Conservation (phyloP, 2,329 filamentous ascomycete species). For the Cucurbitaria berberidis region DNA sequence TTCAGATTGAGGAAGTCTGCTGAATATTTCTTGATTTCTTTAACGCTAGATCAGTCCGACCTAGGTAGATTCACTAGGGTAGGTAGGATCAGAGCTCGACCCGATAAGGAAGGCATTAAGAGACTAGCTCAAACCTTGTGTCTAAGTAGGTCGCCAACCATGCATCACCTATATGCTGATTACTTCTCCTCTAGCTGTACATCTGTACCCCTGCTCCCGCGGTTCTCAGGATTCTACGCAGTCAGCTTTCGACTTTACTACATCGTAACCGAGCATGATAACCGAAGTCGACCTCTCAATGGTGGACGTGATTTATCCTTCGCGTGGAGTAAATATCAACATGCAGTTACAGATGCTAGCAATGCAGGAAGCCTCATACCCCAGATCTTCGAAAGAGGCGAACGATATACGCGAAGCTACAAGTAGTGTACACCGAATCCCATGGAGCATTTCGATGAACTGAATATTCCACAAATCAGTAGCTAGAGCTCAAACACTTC, state of each 20-base stretch:
- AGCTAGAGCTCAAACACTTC: not conserved
- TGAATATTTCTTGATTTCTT: too few species aligned
- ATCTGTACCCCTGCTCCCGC: not conserved
- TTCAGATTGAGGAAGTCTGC: too few species aligned
- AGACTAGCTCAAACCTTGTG: too few species aligned
- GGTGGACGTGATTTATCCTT: not conserved
- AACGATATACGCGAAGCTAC: not conserved
- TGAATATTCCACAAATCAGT: not conserved
- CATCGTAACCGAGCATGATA: not conserved
- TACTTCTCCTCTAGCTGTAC: not conserved
- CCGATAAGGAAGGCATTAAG: not conserved
- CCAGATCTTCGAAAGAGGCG: not conserved
- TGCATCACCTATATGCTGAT: not conserved
- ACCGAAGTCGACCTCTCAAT: not conserved
- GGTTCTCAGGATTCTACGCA: not conserved
- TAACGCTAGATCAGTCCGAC: too few species aligned
- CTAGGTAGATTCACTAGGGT: too few species aligned
- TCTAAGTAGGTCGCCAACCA: too few species aligned
- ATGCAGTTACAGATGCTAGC: not conserved
- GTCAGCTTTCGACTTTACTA: not conserved
- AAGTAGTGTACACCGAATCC: not conserved
- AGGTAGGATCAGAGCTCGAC: too few species aligned
- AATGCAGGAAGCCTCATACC: constrained; percentile 1
- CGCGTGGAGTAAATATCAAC: not conserved
- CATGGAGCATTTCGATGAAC: not conserved